Evolutionary conservation across 352 stramenopile genomes (phyloP).

Genomic region (Pelagophyceae sp.): DNA sequence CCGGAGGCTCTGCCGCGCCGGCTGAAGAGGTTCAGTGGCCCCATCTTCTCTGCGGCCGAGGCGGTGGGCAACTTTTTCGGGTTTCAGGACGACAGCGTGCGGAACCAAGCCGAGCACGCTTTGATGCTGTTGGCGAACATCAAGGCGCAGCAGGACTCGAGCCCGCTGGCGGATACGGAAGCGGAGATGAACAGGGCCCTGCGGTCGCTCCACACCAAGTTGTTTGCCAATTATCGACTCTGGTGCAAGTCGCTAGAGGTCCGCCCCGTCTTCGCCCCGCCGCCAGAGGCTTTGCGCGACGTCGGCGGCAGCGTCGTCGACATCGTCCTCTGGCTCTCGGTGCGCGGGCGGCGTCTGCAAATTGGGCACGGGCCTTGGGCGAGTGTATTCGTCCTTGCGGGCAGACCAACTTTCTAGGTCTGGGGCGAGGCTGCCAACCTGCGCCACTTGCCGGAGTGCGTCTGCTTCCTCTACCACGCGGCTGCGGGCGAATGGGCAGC

Average conservation of each 20-base stretch:
- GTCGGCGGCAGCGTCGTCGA: not conserved
- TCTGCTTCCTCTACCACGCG: slow-evolving; percentile 94
- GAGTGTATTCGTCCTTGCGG: not conserved
- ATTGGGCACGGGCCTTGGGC: too few relatives aligned
- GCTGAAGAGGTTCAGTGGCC: slow-evolving; percentile 58
- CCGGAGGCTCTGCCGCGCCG: slow-evolving; percentile 52
- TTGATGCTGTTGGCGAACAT: slow-evolving; percentile 90
- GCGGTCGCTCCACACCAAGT: slow-evolving; percentile 25
- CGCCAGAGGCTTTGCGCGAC: not conserved
- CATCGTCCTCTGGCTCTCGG: slow-evolving; percentile 13
- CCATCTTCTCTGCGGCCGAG: slow-evolving; percentile 71
- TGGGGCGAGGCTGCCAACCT: slow-evolving; percentile 96
- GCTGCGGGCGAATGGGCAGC: slow-evolving; percentile 27
- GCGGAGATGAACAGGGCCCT: not conserved
- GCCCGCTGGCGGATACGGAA: slow-evolving; percentile 39
- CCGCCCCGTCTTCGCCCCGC: slow-evolving; percentile 62
- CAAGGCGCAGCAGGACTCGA: slow-evolving; percentile 57
- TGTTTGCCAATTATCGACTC: slow-evolving; percentile 68
- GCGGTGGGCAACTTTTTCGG: slow-evolving; percentile 85
- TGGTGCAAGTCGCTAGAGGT: slow-evolving; percentile 87
- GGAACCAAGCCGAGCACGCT: slow-evolving; percentile 78
- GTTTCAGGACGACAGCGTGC: slow-evolving; percentile 82
- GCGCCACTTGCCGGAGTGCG: slow-evolving; percentile 90
- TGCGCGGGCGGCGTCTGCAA: too few relatives aligned
- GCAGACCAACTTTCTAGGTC: too few relatives aligned